Conservation (phyloP, 1,284 basidiomycete genomes). For the Volvariella surrecta region DNA sequence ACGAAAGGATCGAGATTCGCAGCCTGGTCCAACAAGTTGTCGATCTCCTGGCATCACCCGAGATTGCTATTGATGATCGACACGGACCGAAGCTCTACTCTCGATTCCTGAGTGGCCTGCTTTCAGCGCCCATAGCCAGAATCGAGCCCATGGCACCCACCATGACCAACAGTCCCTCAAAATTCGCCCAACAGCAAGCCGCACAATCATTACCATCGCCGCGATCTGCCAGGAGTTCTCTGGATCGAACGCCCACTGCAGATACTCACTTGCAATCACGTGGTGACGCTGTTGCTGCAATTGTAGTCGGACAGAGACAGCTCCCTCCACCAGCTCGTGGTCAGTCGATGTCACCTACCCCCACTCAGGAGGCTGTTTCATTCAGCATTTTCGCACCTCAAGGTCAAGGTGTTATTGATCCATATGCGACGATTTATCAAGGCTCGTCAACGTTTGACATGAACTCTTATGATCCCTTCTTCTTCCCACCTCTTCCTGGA, state of each 20-base stretch:
- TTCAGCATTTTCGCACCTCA: slow-evolving; percentile 39
- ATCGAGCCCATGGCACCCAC: slow-evolving; percentile 25
- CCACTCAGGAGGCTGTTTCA: slow-evolving; percentile 32
- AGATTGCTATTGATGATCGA: slow-evolving; percentile 65
- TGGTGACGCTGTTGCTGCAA: slow-evolving; percentile 12
- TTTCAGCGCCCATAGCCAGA: slow-evolving; percentile 46
- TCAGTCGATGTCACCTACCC: slow-evolving; percentile 30
- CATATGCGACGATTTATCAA: slow-evolving; percentile 19
- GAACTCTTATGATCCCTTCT: too few species aligned
- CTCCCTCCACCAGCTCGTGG: slow-evolving; percentile 24
- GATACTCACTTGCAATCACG: slow-evolving; percentile 5
- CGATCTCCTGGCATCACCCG: slow-evolving; percentile 53
- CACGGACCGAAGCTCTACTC: slow-evolving; percentile 72
- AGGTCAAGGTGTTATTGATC: slow-evolving; percentile 23
- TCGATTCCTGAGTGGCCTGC: slow-evolving; percentile 60
- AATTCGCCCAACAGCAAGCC: not conserved
- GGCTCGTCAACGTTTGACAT: not conserved
- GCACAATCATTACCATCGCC: slow-evolving; percentile 10
- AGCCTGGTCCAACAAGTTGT: slow-evolving; percentile 54
- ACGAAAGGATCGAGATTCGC: slow-evolving; percentile 54
- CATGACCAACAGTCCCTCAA: slow-evolving; percentile 8
- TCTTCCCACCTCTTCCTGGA: too few species aligned
- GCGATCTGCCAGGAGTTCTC: slow-evolving; percentile 12
- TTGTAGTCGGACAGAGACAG: not conserved
- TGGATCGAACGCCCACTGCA: slow-evolving; percentile 10